Conservation (phyloP, 2,329 filamentous ascomycete species). For the Trichoderma guizhouense region DNA sequence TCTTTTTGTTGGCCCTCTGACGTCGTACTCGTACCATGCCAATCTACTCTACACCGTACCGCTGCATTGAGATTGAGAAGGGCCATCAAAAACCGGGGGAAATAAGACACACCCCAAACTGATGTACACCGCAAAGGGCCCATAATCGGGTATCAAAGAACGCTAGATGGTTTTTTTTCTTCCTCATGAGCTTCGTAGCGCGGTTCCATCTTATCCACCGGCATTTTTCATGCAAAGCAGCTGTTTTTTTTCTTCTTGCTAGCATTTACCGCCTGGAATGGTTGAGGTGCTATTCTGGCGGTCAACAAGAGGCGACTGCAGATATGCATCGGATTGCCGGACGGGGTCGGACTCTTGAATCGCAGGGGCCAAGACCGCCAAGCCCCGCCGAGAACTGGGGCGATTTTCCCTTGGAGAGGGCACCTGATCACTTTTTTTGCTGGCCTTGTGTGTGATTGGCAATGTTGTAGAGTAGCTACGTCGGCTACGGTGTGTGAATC, state of each 20-base stretch:
- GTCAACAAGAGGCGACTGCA: conserved; percentile 7
- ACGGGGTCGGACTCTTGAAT: neutral
- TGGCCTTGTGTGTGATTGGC: conserved; percentile 2
- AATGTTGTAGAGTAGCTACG: neutral
- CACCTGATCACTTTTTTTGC: conserved; percentile 19
- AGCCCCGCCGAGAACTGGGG: conserved; percentile 16
- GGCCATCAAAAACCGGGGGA: neutral
- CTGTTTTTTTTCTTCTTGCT: neutral
- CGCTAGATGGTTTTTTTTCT: neutral
- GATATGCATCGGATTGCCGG: conserved; percentile 14
- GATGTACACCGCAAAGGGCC: neutral
- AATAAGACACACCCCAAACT: neutral
- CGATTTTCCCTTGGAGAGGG: neutral
- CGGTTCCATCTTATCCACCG: neutral
- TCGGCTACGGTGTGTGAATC: neutral
- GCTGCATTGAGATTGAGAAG: neutral
- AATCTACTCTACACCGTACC: neutral
- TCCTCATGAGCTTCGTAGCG: neutral
- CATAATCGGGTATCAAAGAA: conserved; percentile 1
- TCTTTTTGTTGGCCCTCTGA: neutral
- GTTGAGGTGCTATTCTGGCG: conserved; percentile 8
- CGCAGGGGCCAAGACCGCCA: conserved; percentile 10
- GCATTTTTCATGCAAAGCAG: conserved; percentile 11
- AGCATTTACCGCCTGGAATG: conserved; percentile 12
- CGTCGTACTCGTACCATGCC: conserved; percentile 12